Evolutionary conservation across 2,329 filamentous ascomycete species (phyloP).

Genomic region (Apiospora phragmitis): DNA sequence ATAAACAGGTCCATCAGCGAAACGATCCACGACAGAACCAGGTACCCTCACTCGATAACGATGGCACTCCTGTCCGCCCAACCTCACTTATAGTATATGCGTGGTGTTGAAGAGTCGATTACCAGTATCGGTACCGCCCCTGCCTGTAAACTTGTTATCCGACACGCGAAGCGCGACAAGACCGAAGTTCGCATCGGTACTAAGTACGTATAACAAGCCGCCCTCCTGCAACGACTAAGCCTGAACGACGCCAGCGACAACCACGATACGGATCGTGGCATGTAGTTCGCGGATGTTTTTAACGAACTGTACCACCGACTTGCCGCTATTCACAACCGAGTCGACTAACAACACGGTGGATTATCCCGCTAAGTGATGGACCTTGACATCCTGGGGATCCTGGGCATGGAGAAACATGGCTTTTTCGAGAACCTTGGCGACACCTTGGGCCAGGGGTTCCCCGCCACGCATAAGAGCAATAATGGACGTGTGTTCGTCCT

Average conservation of each 20-base stretch:
- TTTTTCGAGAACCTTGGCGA: slow-evolving; percentile 51
- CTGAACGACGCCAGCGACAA: slow-evolving; percentile 58
- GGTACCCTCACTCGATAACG: no score
- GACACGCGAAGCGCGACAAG: slow-evolving; percentile 57
- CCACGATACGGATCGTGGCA: slow-evolving; percentile 45
- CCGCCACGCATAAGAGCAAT: slow-evolving; percentile 64
- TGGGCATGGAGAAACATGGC: slow-evolving; percentile 53
- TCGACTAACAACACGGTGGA: slow-evolving; percentile 55
- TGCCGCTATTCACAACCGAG: slow-evolving; percentile 59
- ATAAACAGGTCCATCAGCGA: no score
- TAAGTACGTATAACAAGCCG: slow-evolving; percentile 6
- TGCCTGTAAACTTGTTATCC: slow-evolving; percentile 55
- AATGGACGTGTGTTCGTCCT: slow-evolving; percentile 53
- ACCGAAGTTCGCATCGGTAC: slow-evolving; percentile 23
- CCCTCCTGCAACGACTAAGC: slow-evolving; percentile 21
- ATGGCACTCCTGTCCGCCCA: no score
- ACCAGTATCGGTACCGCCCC: slow-evolving; percentile 55
- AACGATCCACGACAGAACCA: no score
- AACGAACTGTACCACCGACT: slow-evolving; percentile 49
- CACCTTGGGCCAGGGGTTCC: slow-evolving; percentile 60
- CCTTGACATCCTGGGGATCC: slow-evolving; percentile 40
- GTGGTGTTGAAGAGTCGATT: slow-evolving; percentile 62
- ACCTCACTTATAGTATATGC: slow-evolving; percentile 25
- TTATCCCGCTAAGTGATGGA: slow-evolving; percentile 39
- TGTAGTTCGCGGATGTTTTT: slow-evolving; percentile 42